Base-by-base conservation (phyloP, 1,139 yeast species). In the Taphrina sp. region DNA sequence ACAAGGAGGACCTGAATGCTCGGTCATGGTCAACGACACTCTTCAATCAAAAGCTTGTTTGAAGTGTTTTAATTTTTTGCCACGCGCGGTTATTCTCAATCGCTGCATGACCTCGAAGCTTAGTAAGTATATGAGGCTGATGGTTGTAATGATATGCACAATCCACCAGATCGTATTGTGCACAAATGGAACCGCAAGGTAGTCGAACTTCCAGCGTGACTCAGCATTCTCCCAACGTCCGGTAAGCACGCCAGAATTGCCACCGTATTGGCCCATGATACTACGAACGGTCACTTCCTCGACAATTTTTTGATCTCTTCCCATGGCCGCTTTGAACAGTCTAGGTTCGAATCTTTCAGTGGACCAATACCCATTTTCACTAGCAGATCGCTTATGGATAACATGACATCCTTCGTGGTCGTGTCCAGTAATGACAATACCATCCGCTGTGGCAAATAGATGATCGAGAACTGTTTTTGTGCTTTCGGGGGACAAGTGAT, bases 191-290 rank as follows among this genome's bases (percentile, higher is more conserved):
- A 49, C 38, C 3, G 54, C 54, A 22, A 39, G 46, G 35, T 49
- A 49, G 2, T 31, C 23, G 14, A 49, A 49, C 5, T 10, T 23
- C 54, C 54, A 49, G 1, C 26, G 33, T 4, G 29, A 23, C 22
- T 17, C 10, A 5, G 5, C 33, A 14, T 22, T 16, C 12, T 39
- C 39, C 22, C 22, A 49, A 12, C 14, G n/a, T 12, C 36, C 53
- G 17, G 37, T 47, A 42, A 46, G 34, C 2, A 39, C 34, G 5
- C 1, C 54, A 7, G 92, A 79, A 65, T 85, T 87, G 1, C 98
- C 98, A 56, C 83, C 85, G 65, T 75, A 92, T 67, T 90, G 96
- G 10, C 97, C 98, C 98, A 92, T 92, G 83, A 90, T 85, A 33
- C 96, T 81, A 58, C 89, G 75, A 10, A 92, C 96, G 0, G 95